Evolutionary conservation across 2,329 filamentous ascomycete species (phyloP).

Genomic region (Colletotrichum shisoi): DNA sequence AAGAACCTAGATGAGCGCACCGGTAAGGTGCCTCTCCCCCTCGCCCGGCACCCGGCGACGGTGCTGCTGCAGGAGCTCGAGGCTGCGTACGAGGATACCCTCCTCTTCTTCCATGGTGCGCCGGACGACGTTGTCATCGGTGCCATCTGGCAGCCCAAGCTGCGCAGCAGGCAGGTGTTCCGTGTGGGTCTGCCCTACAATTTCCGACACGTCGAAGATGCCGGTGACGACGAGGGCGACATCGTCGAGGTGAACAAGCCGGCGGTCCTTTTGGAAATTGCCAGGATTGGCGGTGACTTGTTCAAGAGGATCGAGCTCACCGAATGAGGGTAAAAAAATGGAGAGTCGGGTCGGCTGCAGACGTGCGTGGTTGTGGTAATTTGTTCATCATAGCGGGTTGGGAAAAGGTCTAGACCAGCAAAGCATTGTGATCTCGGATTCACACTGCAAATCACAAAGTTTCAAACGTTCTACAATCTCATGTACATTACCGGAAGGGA

Average conservation of each 20-base stretch:
- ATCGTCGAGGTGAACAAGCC: constrained; percentile 71
- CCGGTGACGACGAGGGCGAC: constrained; percentile 50
- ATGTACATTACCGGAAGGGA: background rate
- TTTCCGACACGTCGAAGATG: constrained; percentile 49
- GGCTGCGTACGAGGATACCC: constrained; percentile 69
- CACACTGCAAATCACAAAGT: constrained; percentile 7
- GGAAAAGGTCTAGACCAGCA: constrained; percentile 3
- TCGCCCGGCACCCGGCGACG: constrained; percentile 67
- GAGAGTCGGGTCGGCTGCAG: background rate
- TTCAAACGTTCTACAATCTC: background rate
- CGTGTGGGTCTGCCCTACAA: constrained; percentile 74
- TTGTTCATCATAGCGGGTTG: constrained; percentile 15
- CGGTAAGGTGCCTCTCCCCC: constrained; percentile 53
- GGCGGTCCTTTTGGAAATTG: constrained; percentile 76
- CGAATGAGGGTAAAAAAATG: constrained; percentile 38
- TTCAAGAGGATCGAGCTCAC: constrained; percentile 69
- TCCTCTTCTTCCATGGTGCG: constrained; percentile 81
- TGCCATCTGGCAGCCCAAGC: constrained; percentile 65
- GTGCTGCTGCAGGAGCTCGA: constrained; percentile 74
- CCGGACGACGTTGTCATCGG: constrained; percentile 63
- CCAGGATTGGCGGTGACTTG: constrained; percentile 71
- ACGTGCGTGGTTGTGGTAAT: background rate
- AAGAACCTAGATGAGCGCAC: constrained; percentile 79
- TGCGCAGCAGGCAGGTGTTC: constrained; percentile 66
- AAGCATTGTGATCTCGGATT: background rate